These are phyloP conservation scores for Schizochytrium sp. DNA, from an alignment of 108 stramenopile species.

Conservation along the genomic window DNA sequence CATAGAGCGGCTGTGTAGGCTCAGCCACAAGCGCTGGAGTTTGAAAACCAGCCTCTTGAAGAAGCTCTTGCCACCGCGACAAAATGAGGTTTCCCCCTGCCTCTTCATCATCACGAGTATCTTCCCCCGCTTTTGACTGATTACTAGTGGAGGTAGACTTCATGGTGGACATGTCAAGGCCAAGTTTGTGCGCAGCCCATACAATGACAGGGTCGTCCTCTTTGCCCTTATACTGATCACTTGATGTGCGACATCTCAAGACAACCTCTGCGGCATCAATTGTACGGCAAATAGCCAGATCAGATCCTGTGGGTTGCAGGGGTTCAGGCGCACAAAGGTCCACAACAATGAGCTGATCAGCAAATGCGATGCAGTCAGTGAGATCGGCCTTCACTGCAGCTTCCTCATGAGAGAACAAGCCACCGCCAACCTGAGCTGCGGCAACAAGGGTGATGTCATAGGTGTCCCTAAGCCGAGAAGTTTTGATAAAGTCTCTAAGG, in stretches of 20 bases:
- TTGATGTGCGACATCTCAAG: not conserved
- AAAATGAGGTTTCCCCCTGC: no score
- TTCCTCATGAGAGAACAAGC: not conserved
- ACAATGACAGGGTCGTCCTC: not conserved
- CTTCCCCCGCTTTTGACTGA: not conserved
- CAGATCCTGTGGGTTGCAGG: not conserved
- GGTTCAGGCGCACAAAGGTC: not conserved
- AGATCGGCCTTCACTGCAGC: not conserved
- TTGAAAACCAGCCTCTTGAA: no score
- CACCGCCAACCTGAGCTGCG: not conserved
- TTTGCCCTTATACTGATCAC: not conserved
- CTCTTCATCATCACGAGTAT: not conserved
- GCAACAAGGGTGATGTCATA: constrained; percentile 19
- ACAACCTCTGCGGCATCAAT: constrained; percentile 21
- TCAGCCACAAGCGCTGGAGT: no score
- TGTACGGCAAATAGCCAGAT: not conserved
- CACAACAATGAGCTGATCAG: not conserved
- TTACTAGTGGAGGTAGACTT: not conserved
- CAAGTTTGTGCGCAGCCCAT: not conserved
- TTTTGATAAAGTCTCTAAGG: not conserved
- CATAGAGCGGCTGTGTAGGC: no score
- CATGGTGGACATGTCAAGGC: not conserved
- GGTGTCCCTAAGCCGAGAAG: not conserved
- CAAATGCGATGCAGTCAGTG: not conserved
- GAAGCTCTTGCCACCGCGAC: no score